A percentile compares a stretch with the other conserved stretches of the same genome.
These are phyloP conservation scores for Helminthosporium solani DNA, from an alignment of 2,329 filamentous ascomycete species.

Conservation along the genomic window DNA sequence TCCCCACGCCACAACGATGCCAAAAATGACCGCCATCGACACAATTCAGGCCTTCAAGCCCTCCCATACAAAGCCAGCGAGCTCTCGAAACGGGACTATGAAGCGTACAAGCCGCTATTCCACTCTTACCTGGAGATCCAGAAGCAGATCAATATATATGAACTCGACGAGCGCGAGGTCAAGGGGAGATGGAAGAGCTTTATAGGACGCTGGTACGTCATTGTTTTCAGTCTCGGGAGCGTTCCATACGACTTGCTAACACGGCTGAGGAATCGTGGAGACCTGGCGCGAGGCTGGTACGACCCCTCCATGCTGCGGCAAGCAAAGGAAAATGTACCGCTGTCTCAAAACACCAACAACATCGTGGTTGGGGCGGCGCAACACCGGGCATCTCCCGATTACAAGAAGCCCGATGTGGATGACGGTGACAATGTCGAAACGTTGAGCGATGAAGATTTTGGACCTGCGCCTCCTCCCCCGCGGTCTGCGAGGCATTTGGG, in stretches of 20 bases:
- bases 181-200: constrained; percentile 94
- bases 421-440: constrained; percentile 21
- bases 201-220: constrained; percentile 71
- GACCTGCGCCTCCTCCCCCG: constrained; percentile 54
- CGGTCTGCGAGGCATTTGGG: constrained; percentile 23
- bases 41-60: constrained; percentile 33
- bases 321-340: constrained; percentile 44
- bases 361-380: constrained; percentile 13
- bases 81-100: constrained; percentile 69
- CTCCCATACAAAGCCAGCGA: constrained; percentile 67
- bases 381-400: constrained; percentile 24
- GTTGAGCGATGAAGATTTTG: constrained; percentile 46
- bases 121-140: constrained; percentile 86
- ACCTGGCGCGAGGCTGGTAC: constrained; percentile 91
- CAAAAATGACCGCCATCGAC: constrained; percentile 24
- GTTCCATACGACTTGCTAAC: constrained; percentile 48
- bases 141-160: constrained; percentile 69
- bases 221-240: neutral
- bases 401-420: constrained; percentile 11
- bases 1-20: constrained; percentile 32
- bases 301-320: constrained; percentile 69
- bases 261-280: constrained; percentile 71
- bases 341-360: constrained; percentile 13
- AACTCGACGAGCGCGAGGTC: constrained; percentile 71
- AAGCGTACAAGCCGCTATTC: constrained; percentile 68